Evolutionary conservation across 2,329 filamentous ascomycete genomes (phyloP), one percentile per base, ranked within the genome.

Genomic region (Colletotrichum eremochloae): DNA sequence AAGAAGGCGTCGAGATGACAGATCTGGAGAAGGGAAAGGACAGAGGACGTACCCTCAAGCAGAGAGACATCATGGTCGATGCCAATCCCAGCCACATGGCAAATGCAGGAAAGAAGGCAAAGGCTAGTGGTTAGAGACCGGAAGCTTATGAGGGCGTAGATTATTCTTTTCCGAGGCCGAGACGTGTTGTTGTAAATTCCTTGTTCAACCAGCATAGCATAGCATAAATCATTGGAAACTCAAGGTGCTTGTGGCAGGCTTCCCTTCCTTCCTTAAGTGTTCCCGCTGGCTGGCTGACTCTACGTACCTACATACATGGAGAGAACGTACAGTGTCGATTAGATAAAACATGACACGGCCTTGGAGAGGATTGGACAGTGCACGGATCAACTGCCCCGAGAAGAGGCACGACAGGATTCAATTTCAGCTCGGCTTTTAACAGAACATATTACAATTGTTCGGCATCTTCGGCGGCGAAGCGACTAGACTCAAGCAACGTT

Each of bases 21-120:
- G 70, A 72, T n/a, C 50, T 72, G 15, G 70, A 72, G 40, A 72
- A 69, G 2, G 66, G 61, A 0, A 12, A 20, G 3, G 48, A 9
- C 2, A 5, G 15, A 24, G 40, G 53, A 8, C 40, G 33, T 20
- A 29, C n/a, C 20, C 24, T 8, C 12, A 0, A 18, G 20, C 38
- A 55, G 20, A 3, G 2, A 46, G 36, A 46, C 2, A 40, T 7
- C 38, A 55, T n/a, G 29, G 18, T 31, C 36, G 20, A 24, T 24
- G 15, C 29, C 6, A 4, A 55, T 11, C 12, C 44, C 6, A 14
- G 65, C 20, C 29, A 55, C 24, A 33, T 5, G 3, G 6, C 9
- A 44, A 29, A 11, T 36, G 14, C 53, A 29, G 31, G 9, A 66
- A 3, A 24, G 9, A 15, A 44, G 29, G 18, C 36, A 15, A n/a